Percentiles rank a stretch among this genome's conserved stretches.
Evolutionary conservation across 306 rosid genomes (phyloP).

Genomic region (Geum urbanum): DNA sequence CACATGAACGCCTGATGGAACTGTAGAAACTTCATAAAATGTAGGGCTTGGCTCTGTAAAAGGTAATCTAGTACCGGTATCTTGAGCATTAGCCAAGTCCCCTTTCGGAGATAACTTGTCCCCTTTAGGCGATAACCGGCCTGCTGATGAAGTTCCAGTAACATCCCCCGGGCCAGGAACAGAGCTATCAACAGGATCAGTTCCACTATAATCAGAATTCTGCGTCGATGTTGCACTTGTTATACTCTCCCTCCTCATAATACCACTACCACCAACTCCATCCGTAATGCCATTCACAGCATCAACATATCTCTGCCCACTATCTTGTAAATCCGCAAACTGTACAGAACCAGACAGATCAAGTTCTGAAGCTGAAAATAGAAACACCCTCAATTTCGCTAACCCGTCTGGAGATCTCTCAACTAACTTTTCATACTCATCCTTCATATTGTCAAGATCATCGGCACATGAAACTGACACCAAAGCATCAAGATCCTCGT

Average conservation of each 20-base stretch:
- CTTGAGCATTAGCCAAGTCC: constrained; percentile 39
- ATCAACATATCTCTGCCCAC: constrained; percentile 71
- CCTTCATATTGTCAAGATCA: constrained; percentile 93
- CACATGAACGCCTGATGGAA: constrained; percentile 34
- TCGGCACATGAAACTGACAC: constrained; percentile 76
- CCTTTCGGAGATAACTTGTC: constrained; percentile 39
- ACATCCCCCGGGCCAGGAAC: constrained; percentile 46
- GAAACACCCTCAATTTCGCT: constrained; percentile 69
- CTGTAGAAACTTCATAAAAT: constrained; percentile 36
- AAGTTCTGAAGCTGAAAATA: constrained; percentile 61
- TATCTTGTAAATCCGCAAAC: constrained; percentile 46
- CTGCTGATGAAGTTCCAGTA: constrained; percentile 32
- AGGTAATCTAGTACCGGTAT: constrained; percentile 34
- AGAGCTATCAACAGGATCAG: constrained; percentile 45
- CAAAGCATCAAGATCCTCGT: constrained; percentile 89
- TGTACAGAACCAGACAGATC: constrained; percentile 44
- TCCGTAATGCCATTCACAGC: constrained; percentile 73
- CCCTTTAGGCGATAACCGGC: constrained; percentile 36
- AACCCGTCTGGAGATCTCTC: constrained; percentile 76
- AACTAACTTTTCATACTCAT: constrained; percentile 70
- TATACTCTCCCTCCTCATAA: constrained; percentile 56
- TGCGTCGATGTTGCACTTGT: constrained; percentile 72
- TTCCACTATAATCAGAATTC: constrained; percentile 71
- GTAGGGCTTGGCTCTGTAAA: constrained; percentile 36
- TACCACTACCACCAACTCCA: constrained; percentile 34